Percentiles rank a stretch among this genome's conserved stretches.
Conservation (phyloP, 176 grass and related monocot species). For the Otatea glauca region DNA sequence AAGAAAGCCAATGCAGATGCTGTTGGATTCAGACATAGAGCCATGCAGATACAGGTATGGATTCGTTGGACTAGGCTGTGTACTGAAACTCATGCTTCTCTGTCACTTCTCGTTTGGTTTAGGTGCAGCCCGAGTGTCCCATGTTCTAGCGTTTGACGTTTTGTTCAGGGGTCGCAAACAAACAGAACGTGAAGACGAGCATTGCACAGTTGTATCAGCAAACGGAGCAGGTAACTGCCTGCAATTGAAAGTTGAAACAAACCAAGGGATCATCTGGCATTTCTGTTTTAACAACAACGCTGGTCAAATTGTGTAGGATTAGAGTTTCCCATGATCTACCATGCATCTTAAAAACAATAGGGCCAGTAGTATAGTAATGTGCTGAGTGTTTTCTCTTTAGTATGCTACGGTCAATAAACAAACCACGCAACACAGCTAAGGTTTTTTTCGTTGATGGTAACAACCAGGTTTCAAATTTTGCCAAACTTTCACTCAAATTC, state of each 20-base stretch:
- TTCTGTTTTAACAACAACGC: neutral
- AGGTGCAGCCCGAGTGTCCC: neutral
- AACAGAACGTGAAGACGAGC: neutral
- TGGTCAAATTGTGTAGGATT: neutral
- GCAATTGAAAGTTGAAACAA: neutral
- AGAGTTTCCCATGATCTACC: neutral
- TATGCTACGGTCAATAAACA: neutral
- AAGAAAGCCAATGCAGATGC: neutral
- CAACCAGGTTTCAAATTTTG: no score
- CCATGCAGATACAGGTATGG: neutral
- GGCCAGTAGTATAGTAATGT: neutral
- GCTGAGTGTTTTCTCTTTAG: neutral
- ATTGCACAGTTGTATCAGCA: neutral
- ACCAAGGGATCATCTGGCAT: neutral
- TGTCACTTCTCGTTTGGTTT: neutral
- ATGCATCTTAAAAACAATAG: neutral
- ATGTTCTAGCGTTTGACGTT: neutral
- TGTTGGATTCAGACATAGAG: conserved; percentile 1
- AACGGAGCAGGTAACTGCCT: neutral
- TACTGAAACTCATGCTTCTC: neutral
- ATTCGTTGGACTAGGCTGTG: conserved; percentile 36
- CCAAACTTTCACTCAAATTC: no score
- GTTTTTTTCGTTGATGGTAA: no score
- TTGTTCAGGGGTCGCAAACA: neutral
- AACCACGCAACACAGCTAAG: neutral